Conservation (phyloP, 495 filamentous ascomycete genomes). For the Neurospora sp. region DNA sequence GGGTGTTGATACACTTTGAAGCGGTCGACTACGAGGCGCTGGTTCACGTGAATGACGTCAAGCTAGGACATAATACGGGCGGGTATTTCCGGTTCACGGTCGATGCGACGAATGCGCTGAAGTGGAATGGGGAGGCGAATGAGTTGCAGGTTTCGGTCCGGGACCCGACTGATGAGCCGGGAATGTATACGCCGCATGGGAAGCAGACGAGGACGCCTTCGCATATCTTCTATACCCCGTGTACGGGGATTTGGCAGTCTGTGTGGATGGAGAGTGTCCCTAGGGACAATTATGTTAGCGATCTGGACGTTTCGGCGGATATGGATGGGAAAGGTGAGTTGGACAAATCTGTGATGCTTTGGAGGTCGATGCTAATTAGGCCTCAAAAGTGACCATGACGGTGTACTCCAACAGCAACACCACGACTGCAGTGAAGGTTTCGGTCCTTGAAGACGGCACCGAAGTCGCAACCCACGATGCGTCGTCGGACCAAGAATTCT, state of each 20-base stretch:
- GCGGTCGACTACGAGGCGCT: slow-evolving; percentile 61
- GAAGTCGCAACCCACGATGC: slow-evolving; percentile 20
- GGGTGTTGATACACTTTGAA: slow-evolving; percentile 54
- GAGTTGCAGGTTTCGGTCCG: slow-evolving; percentile 53
- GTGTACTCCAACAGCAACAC: slow-evolving; percentile 28
- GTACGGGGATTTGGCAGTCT: slow-evolving; percentile 60
- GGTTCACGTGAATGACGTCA: slow-evolving; percentile 50
- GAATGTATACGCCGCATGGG: slow-evolving; percentile 48
- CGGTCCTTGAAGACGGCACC: slow-evolving; percentile 24
- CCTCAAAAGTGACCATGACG: slow-evolving; percentile 30
- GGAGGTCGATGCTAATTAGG: not conserved
- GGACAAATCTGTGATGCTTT: not conserved
- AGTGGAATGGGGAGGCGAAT: slow-evolving; percentile 25
- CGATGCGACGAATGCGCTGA: slow-evolving; percentile 45
- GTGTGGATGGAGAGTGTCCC: slow-evolving; percentile 59
- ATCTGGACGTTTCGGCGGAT: slow-evolving; percentile 45
- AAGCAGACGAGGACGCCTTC: slow-evolving; percentile 50
- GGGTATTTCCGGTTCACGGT: slow-evolving; percentile 54
- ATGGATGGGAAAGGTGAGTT: slow-evolving; percentile 49
- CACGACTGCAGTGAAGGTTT: slow-evolving; percentile 32
- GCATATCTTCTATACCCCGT: slow-evolving; percentile 63
- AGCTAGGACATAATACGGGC: slow-evolving; percentile 45
- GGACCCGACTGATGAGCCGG: slow-evolving; percentile 48
- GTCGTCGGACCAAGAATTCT: slow-evolving; percentile 36
- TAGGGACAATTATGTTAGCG: slow-evolving; percentile 36